Percentiles rank a stretch among this genome's conserved stretches.
phyloP scores from a whole-genome alignment of 2,329 filamentous ascomycete species.

The Rhinocladiella mackenziei region DNA sequence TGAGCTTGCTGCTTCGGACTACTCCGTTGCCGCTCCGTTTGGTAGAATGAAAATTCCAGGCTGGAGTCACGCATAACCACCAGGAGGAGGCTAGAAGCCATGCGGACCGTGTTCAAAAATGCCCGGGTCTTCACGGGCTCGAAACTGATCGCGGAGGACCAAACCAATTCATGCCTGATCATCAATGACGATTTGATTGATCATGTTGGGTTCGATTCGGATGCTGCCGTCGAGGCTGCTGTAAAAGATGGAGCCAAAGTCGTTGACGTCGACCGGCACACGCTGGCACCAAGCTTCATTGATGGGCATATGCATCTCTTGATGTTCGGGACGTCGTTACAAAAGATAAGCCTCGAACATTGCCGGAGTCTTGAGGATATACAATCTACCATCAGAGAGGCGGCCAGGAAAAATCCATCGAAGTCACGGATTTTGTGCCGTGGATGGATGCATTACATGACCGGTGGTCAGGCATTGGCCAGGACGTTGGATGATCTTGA shows the following conservation, averaged over 20 bases:
- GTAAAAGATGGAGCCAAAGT: constrained; percentile 23
- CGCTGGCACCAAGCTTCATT: constrained; percentile 48
- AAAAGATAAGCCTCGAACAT: constrained; percentile 42
- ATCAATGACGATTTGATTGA: constrained; percentile 40
- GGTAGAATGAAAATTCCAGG: too few relatives aligned
- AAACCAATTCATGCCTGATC: constrained; percentile 35
- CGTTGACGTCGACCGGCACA: constrained; percentile 37
- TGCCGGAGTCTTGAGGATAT: constrained; percentile 46
- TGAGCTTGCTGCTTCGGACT: too few relatives aligned
- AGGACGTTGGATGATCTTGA: constrained; percentile 49
- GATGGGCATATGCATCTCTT: constrained; percentile 51
- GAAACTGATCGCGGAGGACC: constrained; percentile 1
- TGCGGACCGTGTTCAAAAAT: too few relatives aligned
- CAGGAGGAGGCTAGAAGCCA: too few relatives aligned
- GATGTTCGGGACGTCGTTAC: constrained; percentile 47
- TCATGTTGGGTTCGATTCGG: constrained; percentile 39
- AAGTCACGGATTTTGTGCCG: constrained; percentile 44
- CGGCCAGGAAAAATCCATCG: constrained; percentile 40
- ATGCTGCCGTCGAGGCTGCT: constrained; percentile 28
- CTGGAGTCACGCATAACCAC: too few relatives aligned
- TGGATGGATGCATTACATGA: constrained; percentile 50
- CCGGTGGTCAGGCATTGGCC: constrained; percentile 42
- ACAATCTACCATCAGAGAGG: constrained; percentile 39
- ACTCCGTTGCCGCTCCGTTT: too few relatives aligned
- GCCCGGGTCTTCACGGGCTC: constrained; percentile 35